These are phyloP conservation scores for Cairneyella variabilis DNA, from an alignment of 495 filamentous ascomycete genomes.

Conservation along the genomic window DNA sequence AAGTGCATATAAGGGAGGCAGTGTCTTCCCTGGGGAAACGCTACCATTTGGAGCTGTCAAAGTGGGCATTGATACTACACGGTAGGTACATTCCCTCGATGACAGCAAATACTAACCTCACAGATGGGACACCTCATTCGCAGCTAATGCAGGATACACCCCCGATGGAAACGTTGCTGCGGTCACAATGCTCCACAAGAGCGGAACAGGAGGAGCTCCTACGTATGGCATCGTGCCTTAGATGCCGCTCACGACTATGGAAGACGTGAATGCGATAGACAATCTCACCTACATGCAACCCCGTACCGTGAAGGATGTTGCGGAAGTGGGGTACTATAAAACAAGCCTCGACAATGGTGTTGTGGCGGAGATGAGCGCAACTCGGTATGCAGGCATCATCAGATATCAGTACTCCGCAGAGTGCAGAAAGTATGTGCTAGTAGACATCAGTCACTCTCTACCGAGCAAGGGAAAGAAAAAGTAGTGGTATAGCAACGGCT, in stretches of 20 bases:
- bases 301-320: conserved; percentile 31
- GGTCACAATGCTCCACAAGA: conserved; percentile 56
- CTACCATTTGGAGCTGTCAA: conserved; percentile 65
- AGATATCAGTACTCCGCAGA: conserved; percentile 55
- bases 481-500: conserved; percentile 48
- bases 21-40: conserved; percentile 70
- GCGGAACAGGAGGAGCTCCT: conserved; percentile 55
- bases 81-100: too few species aligned
- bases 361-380: conserved; percentile 61
- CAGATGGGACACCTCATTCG: background rate
- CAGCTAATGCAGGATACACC: conserved; percentile 42
- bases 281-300: conserved; percentile 39
- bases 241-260: conserved; percentile 33
- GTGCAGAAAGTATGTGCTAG: conserved; percentile 14
- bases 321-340: conserved; percentile 63
- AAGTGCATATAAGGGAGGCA: conserved; percentile 39
- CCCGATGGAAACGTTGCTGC: conserved; percentile 47
- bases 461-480: conserved; percentile 44
- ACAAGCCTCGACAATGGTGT: conserved; percentile 57
- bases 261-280: conserved; percentile 36
- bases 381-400: conserved; percentile 61
- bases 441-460: conserved; percentile 31
- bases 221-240: conserved; percentile 58
- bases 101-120: too few species aligned
- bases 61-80: conserved; percentile 48